Base-by-base conservation (phyloP, 768 basidiomycete species). In the Gyrodon lividus region DNA sequence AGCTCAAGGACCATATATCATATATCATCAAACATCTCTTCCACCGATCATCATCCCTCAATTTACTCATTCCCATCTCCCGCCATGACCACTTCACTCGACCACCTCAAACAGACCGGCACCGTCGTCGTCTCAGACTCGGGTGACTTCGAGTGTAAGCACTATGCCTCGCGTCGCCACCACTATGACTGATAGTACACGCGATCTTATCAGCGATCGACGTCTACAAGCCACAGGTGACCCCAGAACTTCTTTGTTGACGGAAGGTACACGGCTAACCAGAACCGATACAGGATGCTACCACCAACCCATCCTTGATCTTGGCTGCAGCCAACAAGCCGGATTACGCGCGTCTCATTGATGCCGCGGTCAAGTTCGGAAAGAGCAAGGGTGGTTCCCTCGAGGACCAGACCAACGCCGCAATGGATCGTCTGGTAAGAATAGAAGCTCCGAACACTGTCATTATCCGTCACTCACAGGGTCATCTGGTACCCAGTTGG, bases 61-160 rank as follows among this genome's bases (percentile, higher is more conserved):
- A 23, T 47, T 41, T 44, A 14, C 39, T 35, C 37, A 28, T 43
- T 28, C 23, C 39, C 55, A 48, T 46, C 60, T 34, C 73, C 71
- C 72, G 79, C 61, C 73, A 90, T 89, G 89, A 77, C 87, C 56
- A 89, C 78, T 64, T 88, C 89, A 42, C 85, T 92, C 61, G 89
- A 91, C 65, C 73, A 70, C 54, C 89, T 96, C 69, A 96, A 96
- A 69, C 81, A 87, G 61, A 89, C 89, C 63, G 96, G 94, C 64
- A 98, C 96, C 67, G 83, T 89, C 70, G 95, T 98, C 73, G 93
- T 96, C 66, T 94, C 92, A 43, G 96, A 99, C 79, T 95, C 93
- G 52, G 96, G 95, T 49, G 95, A 97, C 74, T 96, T 97, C 68
- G 91, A 90, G 73, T 80, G 92, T 78, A 52, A 65, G 75, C 59